phyloP scores from a whole-genome alignment of 495 filamentous ascomycete species.

The Penicillium lagena region DNA sequence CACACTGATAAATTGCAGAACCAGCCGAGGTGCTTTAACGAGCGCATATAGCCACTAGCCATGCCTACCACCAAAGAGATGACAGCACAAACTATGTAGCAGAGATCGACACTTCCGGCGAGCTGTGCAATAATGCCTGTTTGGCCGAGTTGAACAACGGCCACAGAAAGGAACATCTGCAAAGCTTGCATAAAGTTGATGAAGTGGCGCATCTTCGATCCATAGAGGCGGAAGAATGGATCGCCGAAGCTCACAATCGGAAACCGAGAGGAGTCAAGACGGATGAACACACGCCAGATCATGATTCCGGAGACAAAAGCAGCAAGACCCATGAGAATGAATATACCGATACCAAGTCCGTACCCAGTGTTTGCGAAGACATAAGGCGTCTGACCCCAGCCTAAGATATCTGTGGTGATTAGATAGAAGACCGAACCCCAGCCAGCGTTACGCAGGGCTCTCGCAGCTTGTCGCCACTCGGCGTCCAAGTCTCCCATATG shows the following conservation, averaged over 20 bases:
- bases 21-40: conserved; percentile 18
- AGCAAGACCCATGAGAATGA: conserved; percentile 15
- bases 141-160: conserved; percentile 46
- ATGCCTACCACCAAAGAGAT: conserved; percentile 42
- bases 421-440: conserved; percentile 52
- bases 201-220: conserved; percentile 38
- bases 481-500: conserved; percentile 19
- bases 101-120: conserved; percentile 26
- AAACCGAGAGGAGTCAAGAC: conserved; percentile 47
- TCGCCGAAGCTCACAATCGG: conserved; percentile 52
- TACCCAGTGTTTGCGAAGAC: conserved; percentile 25
- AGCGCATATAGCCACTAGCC: conserved; percentile 37
- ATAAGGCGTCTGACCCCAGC: conserved; percentile 34
- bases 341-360: conserved; percentile 14
- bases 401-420: conserved; percentile 58
- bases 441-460: conserved; percentile 42
- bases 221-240: conserved; percentile 49
- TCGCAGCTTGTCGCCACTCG: conserved; percentile 36
- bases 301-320: conserved; percentile 37
- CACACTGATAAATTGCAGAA: conserved; percentile 19
- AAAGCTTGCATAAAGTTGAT: conserved; percentile 49
- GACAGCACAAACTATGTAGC: conserved; percentile 44
- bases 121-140: conserved; percentile 30
- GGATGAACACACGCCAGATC: conserved; percentile 50
- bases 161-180: conserved; percentile 47